phyloP scores from a whole-genome alignment of 225 moss, liverwort and hornwort species.

The Polytrichum commune region DNA sequence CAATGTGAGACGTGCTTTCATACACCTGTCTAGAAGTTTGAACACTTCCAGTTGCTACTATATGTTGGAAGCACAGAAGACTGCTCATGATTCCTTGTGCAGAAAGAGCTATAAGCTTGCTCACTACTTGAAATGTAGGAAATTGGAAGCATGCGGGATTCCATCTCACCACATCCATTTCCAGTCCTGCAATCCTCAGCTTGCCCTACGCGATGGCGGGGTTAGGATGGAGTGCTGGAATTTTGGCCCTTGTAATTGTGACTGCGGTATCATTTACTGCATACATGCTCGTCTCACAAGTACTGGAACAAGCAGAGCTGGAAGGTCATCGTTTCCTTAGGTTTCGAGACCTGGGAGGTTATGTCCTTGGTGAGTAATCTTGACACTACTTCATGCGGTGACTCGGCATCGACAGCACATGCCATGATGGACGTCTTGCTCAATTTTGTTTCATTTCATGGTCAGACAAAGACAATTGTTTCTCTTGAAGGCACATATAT shows the following conservation, averaged over 20 bases:
- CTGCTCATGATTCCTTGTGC: too few relatives aligned
- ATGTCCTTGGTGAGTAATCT: slow-evolving; percentile 19
- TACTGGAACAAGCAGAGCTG: slow-evolving; percentile 35
- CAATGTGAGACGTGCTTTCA: too few relatives aligned
- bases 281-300: slow-evolving; percentile 22
- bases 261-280: slow-evolving; percentile 32
- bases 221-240: slow-evolving; percentile 37
- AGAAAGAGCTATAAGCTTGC: too few relatives aligned
- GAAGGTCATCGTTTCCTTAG: slow-evolving; percentile 39
- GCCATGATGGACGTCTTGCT: too few relatives aligned
- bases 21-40: too few relatives aligned
- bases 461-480: too few relatives aligned
- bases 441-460: too few relatives aligned
- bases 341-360: slow-evolving; percentile 30
- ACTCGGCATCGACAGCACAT: too few relatives aligned
- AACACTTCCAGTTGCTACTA: too few relatives aligned
- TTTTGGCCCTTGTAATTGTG: slow-evolving; percentile 15
- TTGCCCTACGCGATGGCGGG: slow-evolving; percentile 29
- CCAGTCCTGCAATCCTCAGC: slow-evolving; percentile 30
- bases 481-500: too few relatives aligned
- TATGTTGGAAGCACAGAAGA: too few relatives aligned
- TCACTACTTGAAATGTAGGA: slow-evolving; percentile 7
- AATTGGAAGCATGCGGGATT: slow-evolving; percentile 48
- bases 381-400: background rate
- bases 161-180: slow-evolving; percentile 41